phyloP scores from a whole-genome alignment of 148 eudicot genomes.

The Cornus florida region DNA sequence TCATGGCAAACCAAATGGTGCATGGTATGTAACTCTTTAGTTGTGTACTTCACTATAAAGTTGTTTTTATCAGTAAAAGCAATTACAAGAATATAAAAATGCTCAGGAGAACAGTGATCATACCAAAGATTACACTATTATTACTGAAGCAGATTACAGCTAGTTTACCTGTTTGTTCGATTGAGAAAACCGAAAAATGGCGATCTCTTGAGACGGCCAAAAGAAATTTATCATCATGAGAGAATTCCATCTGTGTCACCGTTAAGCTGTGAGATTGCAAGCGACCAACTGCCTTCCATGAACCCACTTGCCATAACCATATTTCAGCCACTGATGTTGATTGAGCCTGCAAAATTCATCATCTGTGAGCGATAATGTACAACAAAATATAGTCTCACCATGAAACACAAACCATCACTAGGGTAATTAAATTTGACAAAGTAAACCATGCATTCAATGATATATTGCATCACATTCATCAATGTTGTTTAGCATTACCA shows the following conservation, averaged over 20 bases:
- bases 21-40: neutral
- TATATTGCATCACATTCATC: neutral
- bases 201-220: conserved; percentile 93
- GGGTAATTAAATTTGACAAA: neutral
- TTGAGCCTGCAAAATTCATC: conserved; percentile 66
- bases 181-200: conserved; percentile 77
- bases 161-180: conserved; percentile 54
- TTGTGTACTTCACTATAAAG: neutral
- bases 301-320: conserved; percentile 97
- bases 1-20: neutral
- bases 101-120: neutral
- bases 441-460: neutral
- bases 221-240: conserved; percentile 83
- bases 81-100: neutral
- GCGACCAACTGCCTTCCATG: conserved; percentile 90
- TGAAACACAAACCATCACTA: neutral
- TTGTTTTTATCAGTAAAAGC: neutral
- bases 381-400: neutral
- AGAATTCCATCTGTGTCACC: conserved; percentile 89
- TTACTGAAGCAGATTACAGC: neutral
- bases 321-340: conserved; percentile 84
- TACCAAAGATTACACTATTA: no score
- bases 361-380: neutral
- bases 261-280: conserved; percentile 91
- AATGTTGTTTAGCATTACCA: neutral